phyloP scores from a whole-genome alignment of 1,284 basidiomycete species.

The Ustilago lituana region DNA sequence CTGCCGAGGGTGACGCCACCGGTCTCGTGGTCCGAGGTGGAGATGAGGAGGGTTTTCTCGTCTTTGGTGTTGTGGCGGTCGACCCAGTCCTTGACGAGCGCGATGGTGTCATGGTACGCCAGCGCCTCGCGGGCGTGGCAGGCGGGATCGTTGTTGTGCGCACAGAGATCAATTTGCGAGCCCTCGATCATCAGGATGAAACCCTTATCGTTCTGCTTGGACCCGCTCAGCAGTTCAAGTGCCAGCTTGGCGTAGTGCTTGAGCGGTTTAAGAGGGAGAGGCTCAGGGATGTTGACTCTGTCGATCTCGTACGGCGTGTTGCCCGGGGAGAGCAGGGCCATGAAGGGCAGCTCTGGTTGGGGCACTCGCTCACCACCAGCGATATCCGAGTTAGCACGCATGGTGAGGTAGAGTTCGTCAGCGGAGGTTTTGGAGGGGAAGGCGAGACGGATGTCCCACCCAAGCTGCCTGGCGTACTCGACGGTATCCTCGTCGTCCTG shows the following conservation, averaged over 20 bases:
- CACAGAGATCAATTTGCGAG: constrained; percentile 64
- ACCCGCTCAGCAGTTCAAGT: constrained; percentile 30
- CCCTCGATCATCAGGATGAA: constrained; percentile 66
- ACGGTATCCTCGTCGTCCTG: constrained; percentile 65
- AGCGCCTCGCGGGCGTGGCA: constrained; percentile 66
- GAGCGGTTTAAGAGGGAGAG: constrained; percentile 36
- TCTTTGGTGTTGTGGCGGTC: constrained; percentile 56
- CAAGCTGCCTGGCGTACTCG: constrained; percentile 36
- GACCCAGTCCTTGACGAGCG: constrained; percentile 62
- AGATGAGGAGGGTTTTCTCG: constrained; percentile 65
- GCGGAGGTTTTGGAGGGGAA: constrained; percentile 33
- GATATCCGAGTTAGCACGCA: neutral
- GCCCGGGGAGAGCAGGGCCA: constrained; percentile 48
- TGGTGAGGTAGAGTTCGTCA: neutral
- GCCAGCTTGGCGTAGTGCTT: constrained; percentile 46
- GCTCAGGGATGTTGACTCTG: constrained; percentile 44
- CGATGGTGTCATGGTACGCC: constrained; percentile 67
- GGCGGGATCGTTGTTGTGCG: constrained; percentile 58
- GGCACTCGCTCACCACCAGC: constrained; percentile 5
- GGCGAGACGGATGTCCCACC: constrained; percentile 52
- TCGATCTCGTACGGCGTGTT: constrained; percentile 66
- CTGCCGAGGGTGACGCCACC: constrained; percentile 68
- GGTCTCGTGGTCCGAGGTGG: constrained; percentile 68
- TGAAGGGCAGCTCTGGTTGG: constrained; percentile 44
- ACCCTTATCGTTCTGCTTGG: constrained; percentile 44